phyloP scores from a whole-genome alignment of 2,329 filamentous ascomycete genomes.

The Alternaria gaisen region DNA sequence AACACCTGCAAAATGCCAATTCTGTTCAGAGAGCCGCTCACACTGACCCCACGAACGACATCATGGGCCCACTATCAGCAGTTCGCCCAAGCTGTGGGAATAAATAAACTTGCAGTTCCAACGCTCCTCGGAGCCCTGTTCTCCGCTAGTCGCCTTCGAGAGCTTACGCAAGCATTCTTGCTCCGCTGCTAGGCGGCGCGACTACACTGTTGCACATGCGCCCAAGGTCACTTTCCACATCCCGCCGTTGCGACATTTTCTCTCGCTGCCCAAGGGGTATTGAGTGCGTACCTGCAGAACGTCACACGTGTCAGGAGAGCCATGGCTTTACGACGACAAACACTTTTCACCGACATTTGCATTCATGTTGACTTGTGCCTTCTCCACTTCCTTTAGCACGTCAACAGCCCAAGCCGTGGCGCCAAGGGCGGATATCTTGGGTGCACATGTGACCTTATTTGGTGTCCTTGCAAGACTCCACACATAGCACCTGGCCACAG shows the following conservation, averaged over 20 bases:
- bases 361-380: neutral
- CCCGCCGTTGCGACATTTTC: conserved; percentile 9
- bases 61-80: conserved; percentile 17
- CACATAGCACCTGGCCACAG: neutral
- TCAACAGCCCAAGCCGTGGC: conserved; percentile 41
- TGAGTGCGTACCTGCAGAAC: neutral
- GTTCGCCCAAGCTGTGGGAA: conserved; percentile 3
- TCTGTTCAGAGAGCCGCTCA: conserved; percentile 4
- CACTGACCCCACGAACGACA: conserved; percentile 17
- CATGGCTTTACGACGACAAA: neutral
- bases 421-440: conserved; percentile 44
- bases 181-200: neutral
- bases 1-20: neutral
- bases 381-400: conserved; percentile 10
- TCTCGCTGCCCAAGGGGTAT: conserved; percentile 11
- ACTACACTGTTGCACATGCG: neutral
- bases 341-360: conserved; percentile 14
- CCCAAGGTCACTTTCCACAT: neutral
- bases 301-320: conserved; percentile 4
- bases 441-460: conserved; percentile 19
- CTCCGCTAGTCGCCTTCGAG: neutral
- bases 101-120: neutral
- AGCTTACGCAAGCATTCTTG: conserved; percentile 4
- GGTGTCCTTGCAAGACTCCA: neutral
- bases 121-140: conserved; percentile 5